Evolutionary conservation across 1,139 yeast genomes (phyloP).

Genomic region (Geotrichum candidum): DNA sequence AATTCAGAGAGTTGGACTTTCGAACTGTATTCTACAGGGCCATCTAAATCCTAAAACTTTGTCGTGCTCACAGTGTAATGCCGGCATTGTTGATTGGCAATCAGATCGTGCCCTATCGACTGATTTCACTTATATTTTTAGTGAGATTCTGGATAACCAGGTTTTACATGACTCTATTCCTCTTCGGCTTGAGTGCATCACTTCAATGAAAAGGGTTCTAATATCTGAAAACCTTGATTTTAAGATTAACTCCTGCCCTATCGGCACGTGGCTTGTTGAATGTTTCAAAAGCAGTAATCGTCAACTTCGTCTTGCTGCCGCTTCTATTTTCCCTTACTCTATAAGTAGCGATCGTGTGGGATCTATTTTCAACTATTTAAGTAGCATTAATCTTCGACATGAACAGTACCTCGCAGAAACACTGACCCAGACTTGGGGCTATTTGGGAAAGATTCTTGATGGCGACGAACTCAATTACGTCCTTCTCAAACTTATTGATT

Average conservation of each 20-base stretch:
- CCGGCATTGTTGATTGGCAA: neutral
- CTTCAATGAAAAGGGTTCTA: constrained; percentile 20
- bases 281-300: constrained; percentile 28
- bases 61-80: constrained; percentile 7
- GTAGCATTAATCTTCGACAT: constrained; percentile 26
- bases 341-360: neutral
- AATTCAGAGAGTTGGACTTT: constrained; percentile 8
- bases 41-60: neutral
- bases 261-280: constrained; percentile 30
- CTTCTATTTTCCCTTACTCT: constrained; percentile 7
- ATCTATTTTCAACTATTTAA: neutral
- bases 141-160: neutral
- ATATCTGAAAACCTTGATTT: constrained; percentile 22
- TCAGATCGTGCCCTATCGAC: neutral
- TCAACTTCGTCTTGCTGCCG: constrained; percentile 26
- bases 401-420: constrained; percentile 52
- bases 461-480: constrained; percentile 62
- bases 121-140: constrained; percentile 2
- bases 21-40: constrained; percentile 11
- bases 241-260: constrained; percentile 18
- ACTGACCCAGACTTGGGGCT: constrained; percentile 54
- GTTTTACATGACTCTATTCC: constrained; percentile 18
- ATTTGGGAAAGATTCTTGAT: constrained; percentile 49
- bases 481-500: constrained; percentile 52
- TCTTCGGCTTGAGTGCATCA: constrained; percentile 22